Evolutionary conservation across 2,329 filamentous ascomycete genomes (phyloP).

Genomic region (Akanthomyces dipterigenus): DNA sequence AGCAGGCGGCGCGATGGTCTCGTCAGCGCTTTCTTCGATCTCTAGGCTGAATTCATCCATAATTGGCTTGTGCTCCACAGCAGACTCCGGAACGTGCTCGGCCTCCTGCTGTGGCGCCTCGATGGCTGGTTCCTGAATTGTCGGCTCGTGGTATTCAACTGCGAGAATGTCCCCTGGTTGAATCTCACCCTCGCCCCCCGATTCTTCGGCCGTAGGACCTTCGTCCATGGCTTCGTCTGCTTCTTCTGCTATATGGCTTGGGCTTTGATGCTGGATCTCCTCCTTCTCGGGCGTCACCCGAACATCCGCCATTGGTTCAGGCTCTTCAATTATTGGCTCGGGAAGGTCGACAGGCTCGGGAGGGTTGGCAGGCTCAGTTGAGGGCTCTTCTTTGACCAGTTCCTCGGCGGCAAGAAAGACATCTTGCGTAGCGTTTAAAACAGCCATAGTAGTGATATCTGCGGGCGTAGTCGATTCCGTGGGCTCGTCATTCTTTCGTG

Average conservation of each 20-base stretch:
- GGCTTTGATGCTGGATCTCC: slow-evolving; percentile 23
- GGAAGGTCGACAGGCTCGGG: slow-evolving; percentile 19
- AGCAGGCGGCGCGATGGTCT: neutral
- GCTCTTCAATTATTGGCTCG: slow-evolving; percentile 10
- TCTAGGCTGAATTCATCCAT: neutral
- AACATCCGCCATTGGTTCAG: slow-evolving; percentile 7
- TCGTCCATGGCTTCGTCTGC: neutral
- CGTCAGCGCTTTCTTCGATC: neutral
- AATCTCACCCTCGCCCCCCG: slow-evolving; percentile 28
- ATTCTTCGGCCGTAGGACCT: slow-evolving; percentile 22
- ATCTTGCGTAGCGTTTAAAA: neutral
- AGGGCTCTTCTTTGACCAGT: neutral
- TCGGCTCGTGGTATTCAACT: slow-evolving; percentile 1
- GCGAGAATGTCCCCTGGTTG: slow-evolving; percentile 15
- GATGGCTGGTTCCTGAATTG: neutral
- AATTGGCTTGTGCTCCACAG: neutral
- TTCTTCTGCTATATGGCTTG: neutral
- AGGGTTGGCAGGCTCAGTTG: slow-evolving; percentile 17
- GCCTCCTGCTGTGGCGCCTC: slow-evolving; percentile 16
- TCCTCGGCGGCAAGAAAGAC: neutral
- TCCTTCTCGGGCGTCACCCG: neutral
- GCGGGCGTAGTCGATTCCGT: neutral
- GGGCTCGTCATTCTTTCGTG: neutral
- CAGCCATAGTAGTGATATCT: neutral
- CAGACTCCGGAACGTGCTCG: neutral